phyloP scores from a whole-genome alignment of 2,329 filamentous ascomycete genomes.

The Bipolaris gigantea region DNA sequence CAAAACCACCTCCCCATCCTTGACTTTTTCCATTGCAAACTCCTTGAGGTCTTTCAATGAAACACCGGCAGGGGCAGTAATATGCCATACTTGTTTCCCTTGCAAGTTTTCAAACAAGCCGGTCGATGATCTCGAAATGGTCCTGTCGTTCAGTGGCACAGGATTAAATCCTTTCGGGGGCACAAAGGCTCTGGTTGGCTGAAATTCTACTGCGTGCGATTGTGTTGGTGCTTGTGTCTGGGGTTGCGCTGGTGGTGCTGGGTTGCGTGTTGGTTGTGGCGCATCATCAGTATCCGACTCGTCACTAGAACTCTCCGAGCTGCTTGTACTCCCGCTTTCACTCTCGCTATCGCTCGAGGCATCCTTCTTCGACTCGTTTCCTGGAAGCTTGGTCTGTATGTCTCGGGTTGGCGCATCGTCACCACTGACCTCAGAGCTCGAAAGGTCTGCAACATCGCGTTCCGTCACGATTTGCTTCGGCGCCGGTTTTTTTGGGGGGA shows the following conservation, averaged over 20 bases:
- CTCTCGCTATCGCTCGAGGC: conserved; percentile 20
- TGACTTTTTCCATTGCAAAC: conserved; percentile 62
- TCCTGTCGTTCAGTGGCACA: conserved; percentile 51
- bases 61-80: conserved; percentile 70
- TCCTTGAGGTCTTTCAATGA: conserved; percentile 69
- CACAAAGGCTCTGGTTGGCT: conserved; percentile 41
- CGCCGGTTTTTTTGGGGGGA: conserved; percentile 20
- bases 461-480: conserved; percentile 28
- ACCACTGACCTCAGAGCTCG: conserved; percentile 32
- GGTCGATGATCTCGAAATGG: conserved; percentile 31
- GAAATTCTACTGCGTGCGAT: conserved; percentile 36
- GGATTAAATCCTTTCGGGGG: conserved; percentile 53
- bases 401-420: conserved; percentile 22
- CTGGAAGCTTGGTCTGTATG: conserved; percentile 20
- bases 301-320: conserved; percentile 42
- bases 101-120: conserved; percentile 62
- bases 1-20: conserved; percentile 59
- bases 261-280: conserved; percentile 22
- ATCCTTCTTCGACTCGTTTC: conserved; percentile 16
- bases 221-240: conserved; percentile 18
- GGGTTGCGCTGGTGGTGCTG: conserved; percentile 9
- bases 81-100: conserved; percentile 80
- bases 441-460: conserved; percentile 26
- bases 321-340: conserved; percentile 20
- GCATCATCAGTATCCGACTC: conserved; percentile 41